Percentiles rank a stretch among this genome's conserved stretches.
Evolutionary conservation across 768 basidiomycete genomes (phyloP).

Genomic region (Termitomyces sp.): DNA sequence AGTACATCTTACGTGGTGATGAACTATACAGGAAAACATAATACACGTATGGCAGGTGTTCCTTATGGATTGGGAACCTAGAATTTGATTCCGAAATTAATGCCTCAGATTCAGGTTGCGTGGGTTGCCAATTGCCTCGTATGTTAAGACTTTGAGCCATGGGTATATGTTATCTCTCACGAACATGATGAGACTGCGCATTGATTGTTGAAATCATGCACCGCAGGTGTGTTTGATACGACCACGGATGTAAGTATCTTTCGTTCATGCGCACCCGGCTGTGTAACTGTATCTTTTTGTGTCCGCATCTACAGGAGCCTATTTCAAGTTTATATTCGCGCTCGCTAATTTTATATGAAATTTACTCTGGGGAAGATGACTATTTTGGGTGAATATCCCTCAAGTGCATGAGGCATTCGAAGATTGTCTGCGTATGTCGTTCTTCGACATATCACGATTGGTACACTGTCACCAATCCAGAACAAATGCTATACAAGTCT

Average conservation of each 20-base stretch:
- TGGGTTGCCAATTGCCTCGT: neutral
- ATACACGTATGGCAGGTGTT: neutral
- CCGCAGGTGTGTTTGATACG: neutral
- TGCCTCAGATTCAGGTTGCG: neutral
- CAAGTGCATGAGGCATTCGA: neutral
- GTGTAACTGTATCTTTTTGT: neutral
- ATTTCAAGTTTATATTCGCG: neutral
- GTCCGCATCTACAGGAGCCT: neutral
- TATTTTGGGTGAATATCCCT: neutral
- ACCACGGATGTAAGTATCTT: neutral
- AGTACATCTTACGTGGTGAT: conserved; percentile 12
- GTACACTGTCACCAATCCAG: too few relatives aligned
- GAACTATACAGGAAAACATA: conserved; percentile 1
- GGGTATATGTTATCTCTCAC: neutral
- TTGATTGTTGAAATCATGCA: neutral
- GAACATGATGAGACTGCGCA: neutral
- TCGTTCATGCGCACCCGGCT: neutral
- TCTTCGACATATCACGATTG: too few relatives aligned
- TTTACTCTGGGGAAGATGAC: neutral
- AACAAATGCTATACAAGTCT: neutral
- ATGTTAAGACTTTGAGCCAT: neutral
- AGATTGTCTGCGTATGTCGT: neutral
- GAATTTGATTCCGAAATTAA: neutral
- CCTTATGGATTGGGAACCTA: neutral
- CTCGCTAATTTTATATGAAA: neutral